Base-by-base conservation (phyloP, 352 stramenopile species). In the Globisporangium alternatum region DNA sequence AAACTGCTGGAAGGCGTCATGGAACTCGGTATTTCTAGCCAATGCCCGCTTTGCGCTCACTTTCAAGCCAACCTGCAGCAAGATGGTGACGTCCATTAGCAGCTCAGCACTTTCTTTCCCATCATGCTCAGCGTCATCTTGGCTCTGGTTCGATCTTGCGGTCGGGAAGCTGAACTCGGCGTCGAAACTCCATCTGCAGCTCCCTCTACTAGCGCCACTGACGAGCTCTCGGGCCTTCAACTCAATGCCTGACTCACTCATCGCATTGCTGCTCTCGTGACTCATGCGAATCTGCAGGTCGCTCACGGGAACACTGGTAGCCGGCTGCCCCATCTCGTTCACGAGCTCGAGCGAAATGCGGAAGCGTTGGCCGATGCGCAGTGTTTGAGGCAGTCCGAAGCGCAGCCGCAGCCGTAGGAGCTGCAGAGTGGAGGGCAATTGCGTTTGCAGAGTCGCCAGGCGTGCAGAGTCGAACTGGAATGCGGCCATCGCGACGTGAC, bases 261-360 rank as follows among this genome's bases (percentile, higher is more conserved):
- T 13, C 6, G 3, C 21, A 30, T 22, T 9, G 41, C 2, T 22
- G 3, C 33, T n/a, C 21, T 54, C 48, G 17, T 7, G 45, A 3
- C 9, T 21, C 15, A 67, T 43, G n/a, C 35, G 8, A 15, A 76
- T n/a, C 5, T 60, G 35, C 21, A 76, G 41, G 5, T 33, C 31
- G 43, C 45, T 13, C 19, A 28, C 35, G 7, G 21, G 41, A 3
- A n/a, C 1, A 2, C 19, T 33, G 17, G 49, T 5, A 17, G 66
- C 54, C 0, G 70, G 51, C 58, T 83, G 74, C 12, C 78, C 78
- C 78, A 84, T 86, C 65, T 89, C 80, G 56, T 89, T 69, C 15
- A 88, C 77, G 0, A 88, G 30, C 25, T 88, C 80, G 17, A 88
- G 56, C 9, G 67, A 62, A 12, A 86, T 19, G 9, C 67, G 67